A percentile compares a stretch with the other conserved stretches of the same genome.
These are phyloP conservation scores for Beauveria brongniartii DNA, from an alignment of 2,329 filamentous ascomycete genomes.

Conservation along the genomic window DNA sequence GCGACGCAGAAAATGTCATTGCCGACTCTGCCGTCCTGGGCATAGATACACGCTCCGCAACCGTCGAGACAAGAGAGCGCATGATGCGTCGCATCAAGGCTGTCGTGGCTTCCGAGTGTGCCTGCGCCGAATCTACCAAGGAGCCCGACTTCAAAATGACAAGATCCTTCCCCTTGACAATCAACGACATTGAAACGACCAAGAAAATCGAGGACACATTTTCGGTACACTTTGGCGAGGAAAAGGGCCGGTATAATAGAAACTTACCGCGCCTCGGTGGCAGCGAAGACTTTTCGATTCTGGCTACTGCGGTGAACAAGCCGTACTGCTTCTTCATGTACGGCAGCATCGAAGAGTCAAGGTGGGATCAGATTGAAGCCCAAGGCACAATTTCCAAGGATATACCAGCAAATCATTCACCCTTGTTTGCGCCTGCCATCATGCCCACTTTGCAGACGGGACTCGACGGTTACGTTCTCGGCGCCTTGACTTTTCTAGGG, in stretches of 20 bases:
- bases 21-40: conserved; percentile 31
- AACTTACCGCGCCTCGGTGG: conserved; percentile 34
- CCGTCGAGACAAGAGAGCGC: conserved; percentile 22
- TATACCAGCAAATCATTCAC: conserved; percentile 20
- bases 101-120: conserved; percentile 45
- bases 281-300: conserved; percentile 46
- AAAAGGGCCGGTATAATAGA: conserved; percentile 22
- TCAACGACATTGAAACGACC: conserved; percentile 41
- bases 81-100: conserved; percentile 29
- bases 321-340: conserved; percentile 18
- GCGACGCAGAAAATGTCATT: conserved; percentile 37
- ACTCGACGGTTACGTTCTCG: conserved; percentile 15
- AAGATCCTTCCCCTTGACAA: conserved; percentile 37
- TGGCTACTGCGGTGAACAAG: conserved; percentile 15
- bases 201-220: conserved; percentile 35
- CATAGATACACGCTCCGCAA: conserved; percentile 31
- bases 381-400: conserved; percentile 14
- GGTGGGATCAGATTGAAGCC: conserved; percentile 14
- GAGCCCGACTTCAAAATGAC: conserved; percentile 35
- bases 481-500: conserved; percentile 14
- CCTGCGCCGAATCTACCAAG: conserved; percentile 35
- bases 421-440: conserved; percentile 19
- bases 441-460: conserved; percentile 19
- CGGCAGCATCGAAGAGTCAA: conserved; percentile 13
- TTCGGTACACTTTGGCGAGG: conserved; percentile 32